These are phyloP conservation scores for Pelargonium citronellum DNA, from an alignment of 441 rosid genomes.

Conservation along the genomic window DNA sequence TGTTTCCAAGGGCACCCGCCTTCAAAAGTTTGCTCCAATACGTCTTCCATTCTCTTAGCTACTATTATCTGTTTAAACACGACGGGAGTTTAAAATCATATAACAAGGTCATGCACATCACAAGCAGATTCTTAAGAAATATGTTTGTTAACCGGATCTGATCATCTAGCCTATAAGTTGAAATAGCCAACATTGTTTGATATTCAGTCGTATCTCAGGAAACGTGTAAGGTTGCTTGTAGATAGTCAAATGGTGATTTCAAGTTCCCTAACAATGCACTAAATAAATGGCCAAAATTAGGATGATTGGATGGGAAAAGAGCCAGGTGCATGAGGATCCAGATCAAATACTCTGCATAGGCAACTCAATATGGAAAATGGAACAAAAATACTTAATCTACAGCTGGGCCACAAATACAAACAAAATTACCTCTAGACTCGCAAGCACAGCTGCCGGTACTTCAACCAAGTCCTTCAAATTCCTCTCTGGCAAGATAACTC, in stretches of 20 bases:
- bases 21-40: constrained; percentile 84
- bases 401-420: neutral
- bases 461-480: constrained; percentile 88
- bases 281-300: neutral
- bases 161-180: no score
- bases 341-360: neutral
- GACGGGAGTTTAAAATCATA: neutral
- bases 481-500: constrained; percentile 92
- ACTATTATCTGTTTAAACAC: constrained; percentile 50
- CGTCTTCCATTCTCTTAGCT: constrained; percentile 94
- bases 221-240: neutral
- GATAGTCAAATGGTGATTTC: neutral
- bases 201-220: neutral
- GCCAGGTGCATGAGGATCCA: neutral
- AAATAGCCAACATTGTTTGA: neutral
- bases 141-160: neutral
- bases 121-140: neutral
- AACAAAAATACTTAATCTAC: no score
- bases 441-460: constrained; percentile 79
- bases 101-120: no score
- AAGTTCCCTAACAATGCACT: neutral
- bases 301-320: neutral
- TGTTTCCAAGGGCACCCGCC: constrained; percentile 93
- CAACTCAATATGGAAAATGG: neutral
- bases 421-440: constrained; percentile 69